These are phyloP conservation scores for Cyberlindnera xylosilytica DNA, from an alignment of 805 yeast genomes.

Conservation along the genomic window DNA sequence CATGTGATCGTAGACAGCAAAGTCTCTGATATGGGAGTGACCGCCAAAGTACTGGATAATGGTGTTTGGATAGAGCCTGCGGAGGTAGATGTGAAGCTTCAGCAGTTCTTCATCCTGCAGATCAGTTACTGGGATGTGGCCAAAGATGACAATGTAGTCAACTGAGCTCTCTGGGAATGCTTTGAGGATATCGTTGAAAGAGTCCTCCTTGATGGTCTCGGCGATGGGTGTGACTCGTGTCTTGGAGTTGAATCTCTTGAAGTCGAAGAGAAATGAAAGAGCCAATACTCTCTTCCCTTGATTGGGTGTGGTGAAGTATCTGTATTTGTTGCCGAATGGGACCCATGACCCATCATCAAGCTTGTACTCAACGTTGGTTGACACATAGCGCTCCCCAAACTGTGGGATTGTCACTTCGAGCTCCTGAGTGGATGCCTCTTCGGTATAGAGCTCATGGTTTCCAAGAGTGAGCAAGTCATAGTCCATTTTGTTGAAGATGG, in stretches of 20 bases:
- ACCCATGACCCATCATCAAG: constrained; percentile 42
- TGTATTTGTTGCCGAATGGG: constrained; percentile 65
- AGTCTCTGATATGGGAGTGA: constrained; percentile 90
- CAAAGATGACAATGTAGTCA: constrained; percentile 69
- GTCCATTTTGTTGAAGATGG: constrained; percentile 59
- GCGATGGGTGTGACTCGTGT: constrained; percentile 63
- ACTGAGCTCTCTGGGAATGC: constrained; percentile 38
- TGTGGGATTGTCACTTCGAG: constrained; percentile 53
- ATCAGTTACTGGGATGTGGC: constrained; percentile 70
- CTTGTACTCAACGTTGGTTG: constrained; percentile 66
- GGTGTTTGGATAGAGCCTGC: constrained; percentile 56
- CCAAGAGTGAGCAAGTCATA: constrained; percentile 84
- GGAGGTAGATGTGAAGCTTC: constrained; percentile 40
- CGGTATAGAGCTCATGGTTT: constrained; percentile 82
- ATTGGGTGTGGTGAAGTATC: constrained; percentile 62
- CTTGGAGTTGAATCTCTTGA: constrained; percentile 53
- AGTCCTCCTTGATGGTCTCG: constrained; percentile 49
- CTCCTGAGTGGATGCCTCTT: constrained; percentile 64
- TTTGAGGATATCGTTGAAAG: constrained; percentile 56
- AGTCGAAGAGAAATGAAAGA: constrained; percentile 79
- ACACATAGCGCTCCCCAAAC: constrained; percentile 63
- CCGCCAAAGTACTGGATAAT: constrained; percentile 90
- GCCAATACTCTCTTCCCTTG: constrained; percentile 54
- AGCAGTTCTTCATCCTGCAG: constrained; percentile 32
- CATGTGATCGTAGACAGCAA: constrained; percentile 57